Conservation (phyloP, 805 yeast genomes). For the Candida xyloterini region DNA sequence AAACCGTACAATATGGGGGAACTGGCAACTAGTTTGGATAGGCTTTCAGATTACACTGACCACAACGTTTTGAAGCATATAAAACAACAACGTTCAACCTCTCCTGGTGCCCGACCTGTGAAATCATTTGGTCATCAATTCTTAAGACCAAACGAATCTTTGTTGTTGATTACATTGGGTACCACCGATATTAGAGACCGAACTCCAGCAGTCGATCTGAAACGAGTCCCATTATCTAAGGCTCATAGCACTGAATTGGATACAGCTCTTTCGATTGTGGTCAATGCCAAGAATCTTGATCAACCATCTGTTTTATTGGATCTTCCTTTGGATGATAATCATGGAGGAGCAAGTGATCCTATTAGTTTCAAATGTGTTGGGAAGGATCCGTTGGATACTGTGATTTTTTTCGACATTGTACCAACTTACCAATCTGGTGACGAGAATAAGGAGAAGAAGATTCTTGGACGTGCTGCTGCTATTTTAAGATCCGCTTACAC, state of each 20-base stretch:
- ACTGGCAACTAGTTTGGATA: constrained; percentile 26
- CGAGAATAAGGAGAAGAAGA: constrained; percentile 31
- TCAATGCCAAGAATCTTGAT: constrained; percentile 46
- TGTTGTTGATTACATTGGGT: constrained; percentile 81
- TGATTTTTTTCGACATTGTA: constrained; percentile 77
- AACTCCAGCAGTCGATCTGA: constrained; percentile 60
- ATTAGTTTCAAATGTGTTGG: constrained; percentile 63
- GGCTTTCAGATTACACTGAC: constrained; percentile 22
- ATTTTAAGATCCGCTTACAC: constrained; percentile 59
- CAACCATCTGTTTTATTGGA: constrained; percentile 62
- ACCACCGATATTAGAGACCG: constrained; percentile 71
- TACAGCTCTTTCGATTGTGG: constrained; percentile 76
- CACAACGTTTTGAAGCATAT: constrained; percentile 21
- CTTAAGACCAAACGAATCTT: constrained; percentile 58
- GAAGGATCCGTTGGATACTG: constrained; percentile 48
- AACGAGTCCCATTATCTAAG: constrained; percentile 70
- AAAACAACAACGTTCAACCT: constrained; percentile 21
- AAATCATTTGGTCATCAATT: constrained; percentile 86
- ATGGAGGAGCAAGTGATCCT: constrained; percentile 67
- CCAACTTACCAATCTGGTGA: constrained; percentile 66
- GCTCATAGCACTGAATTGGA: constrained; percentile 82
- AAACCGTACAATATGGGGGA: constrained; percentile 30
- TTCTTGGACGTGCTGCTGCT: constrained; percentile 84
- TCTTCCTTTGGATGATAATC: constrained; percentile 78
- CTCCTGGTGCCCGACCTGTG: constrained; percentile 49